These are phyloP conservation scores for Leishmania arabica DNA, from an alignment of 208 protist genomes.

Conservation along the genomic window DNA sequence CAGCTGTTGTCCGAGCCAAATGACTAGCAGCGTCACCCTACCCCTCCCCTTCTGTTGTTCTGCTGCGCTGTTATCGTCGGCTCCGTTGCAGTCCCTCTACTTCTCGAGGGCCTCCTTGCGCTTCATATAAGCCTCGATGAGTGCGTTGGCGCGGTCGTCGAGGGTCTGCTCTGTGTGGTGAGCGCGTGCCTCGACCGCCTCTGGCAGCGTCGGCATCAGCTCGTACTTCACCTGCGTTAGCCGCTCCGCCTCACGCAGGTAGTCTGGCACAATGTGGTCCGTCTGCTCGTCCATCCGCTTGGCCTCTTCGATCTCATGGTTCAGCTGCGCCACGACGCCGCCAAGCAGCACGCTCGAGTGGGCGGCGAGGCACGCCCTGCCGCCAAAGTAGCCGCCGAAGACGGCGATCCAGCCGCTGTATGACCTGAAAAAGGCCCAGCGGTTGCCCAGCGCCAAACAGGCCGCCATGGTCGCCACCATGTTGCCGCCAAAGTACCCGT, in stretches of 20 bases:
- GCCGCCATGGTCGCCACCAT: slow-evolving; percentile 71
- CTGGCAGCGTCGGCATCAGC: slow-evolving; percentile 49
- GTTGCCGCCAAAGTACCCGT: slow-evolving; percentile 79
- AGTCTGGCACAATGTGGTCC: slow-evolving; percentile 67
- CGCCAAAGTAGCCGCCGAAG: slow-evolving; percentile 79
- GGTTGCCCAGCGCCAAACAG: slow-evolving; percentile 66
- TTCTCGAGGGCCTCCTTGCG: slow-evolving; percentile 46
- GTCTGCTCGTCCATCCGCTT: slow-evolving; percentile 70
- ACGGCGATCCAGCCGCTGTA: slow-evolving; percentile 83
- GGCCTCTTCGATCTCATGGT: slow-evolving; percentile 69
- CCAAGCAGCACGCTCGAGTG: slow-evolving; percentile 62
- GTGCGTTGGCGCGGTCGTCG: slow-evolving; percentile 63
- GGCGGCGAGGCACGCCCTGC: slow-evolving; percentile 56
- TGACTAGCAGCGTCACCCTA: not conserved
- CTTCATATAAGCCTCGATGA: slow-evolving; percentile 66
- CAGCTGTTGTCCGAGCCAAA: not conserved
- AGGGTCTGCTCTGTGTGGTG: slow-evolving; percentile 27
- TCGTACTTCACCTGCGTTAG: slow-evolving; percentile 73
- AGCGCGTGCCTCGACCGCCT: slow-evolving; percentile 32
- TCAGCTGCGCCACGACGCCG: slow-evolving; percentile 56
- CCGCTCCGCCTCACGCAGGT: slow-evolving; percentile 52
- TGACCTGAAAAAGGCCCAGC: slow-evolving; percentile 60
- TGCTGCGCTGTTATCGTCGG: not conserved
- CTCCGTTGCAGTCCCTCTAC: slow-evolving; percentile 5
- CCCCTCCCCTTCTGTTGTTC: not conserved